Base-by-base conservation (phyloP, 441 rosid species). In the Kokia cookei region DNA sequence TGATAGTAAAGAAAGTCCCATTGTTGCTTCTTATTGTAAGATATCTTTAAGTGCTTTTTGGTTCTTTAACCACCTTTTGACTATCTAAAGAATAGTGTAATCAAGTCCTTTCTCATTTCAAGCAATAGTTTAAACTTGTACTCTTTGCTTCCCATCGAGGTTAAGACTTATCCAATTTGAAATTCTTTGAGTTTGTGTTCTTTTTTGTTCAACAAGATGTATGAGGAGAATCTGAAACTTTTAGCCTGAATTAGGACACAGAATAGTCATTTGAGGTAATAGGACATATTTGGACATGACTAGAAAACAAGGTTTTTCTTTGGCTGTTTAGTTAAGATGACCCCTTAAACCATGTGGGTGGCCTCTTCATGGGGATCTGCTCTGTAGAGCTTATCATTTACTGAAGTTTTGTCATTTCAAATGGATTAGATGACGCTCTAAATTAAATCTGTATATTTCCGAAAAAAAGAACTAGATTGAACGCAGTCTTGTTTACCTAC, bases 1-100 rank as follows among this genome's bases (percentile, higher is more conserved):
- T 73, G 60, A 62, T 50, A 55, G 27, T 64, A n/a, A 78, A 78
- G 75, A 77, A 74, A 75, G 47, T 71, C 7, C 57, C 76, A 40
- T 73, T 43, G 75, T 69, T 78, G 70, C 74, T 66, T 79, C 50
- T 60, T 73, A 5, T 27, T 45, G 72, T 75, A 29, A 67, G 58
- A 19, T 40, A 55, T 59, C 65, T 74, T 70, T 22, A 70, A 55
- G 5, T 69, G 22, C 37, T 73, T 54, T 45, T 24, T n/a, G 6
- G 24, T 47, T 58, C 45, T 59, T 54, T 59, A 58, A 24, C 69
- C 17, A 43, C 66, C 47, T 72, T 61, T 69, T 22, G 61, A 24
- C 72, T 53, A 58, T 55, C 26, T 55, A 27, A 27, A 54, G 57
- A 62, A 64, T 27, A 65, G 27, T 14, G 26, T 35, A 32, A 42